Base-by-base conservation (phyloP, 495 filamentous ascomycete genomes). In the Xylaria scruposa region DNA sequence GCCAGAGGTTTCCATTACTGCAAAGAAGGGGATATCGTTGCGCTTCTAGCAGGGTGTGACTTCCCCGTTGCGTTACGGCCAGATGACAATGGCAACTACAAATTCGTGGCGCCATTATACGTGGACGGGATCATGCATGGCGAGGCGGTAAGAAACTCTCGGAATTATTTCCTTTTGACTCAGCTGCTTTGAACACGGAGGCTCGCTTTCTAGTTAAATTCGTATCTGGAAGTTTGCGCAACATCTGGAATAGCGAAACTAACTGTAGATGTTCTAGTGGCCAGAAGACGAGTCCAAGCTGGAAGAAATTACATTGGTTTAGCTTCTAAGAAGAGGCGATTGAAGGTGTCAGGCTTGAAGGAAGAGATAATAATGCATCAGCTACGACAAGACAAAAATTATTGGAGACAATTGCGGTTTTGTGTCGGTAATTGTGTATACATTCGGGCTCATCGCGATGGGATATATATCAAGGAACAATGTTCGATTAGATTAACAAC, bases 61-160 rank as follows among this genome's bases (percentile, higher is more conserved):
- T 24, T 46, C 24, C 60, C 60, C 15, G 40, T 47, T 46, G 60
- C 60, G 9, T n/a, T 63, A 15, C 60, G 60, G 13, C 60, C 60
- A 29, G 60, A 63, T 15, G 60, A 21, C 0, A 63, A 44, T 19
- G 24, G 60, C 3, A 63, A 46, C 15, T 63, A 63, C 13, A 63
- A 8, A 31, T 63, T 63, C 40, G 60, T 63, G 40, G n/a, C 60
- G 6, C 38, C 40, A 21, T 31, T 63, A 13, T 63, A 63, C 29
- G 60, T 63, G 60, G 38, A 47, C 19, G 60, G 40, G 6, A 47
- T 63, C 21, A 46, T 63, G 60, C 1, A 46, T 46, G 60, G 59
- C 2, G 59, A 61, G 36, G 59, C 59, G 56, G 46, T 49, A 49
- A 49, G 46, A 19, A 49, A 47, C 17, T 19, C 17, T 17, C 15